Evolutionary conservation across 1,284 basidiomycete genomes (phyloP), one percentile per base, ranked within the genome.

Genomic region (Cerrena zonata): DNA sequence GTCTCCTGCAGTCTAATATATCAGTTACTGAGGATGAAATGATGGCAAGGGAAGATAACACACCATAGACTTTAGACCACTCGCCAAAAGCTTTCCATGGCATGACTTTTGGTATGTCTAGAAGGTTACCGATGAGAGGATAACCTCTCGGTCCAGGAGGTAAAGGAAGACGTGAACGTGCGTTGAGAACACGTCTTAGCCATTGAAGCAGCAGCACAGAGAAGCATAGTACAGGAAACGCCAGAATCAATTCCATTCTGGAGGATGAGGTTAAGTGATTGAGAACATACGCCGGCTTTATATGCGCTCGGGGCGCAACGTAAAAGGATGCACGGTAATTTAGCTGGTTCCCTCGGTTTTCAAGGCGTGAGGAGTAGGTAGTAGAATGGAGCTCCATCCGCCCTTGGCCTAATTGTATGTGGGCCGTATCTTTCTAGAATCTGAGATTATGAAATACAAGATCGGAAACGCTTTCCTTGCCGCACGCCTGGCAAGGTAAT

Each of bases 141-240:
- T 47, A 45, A 10, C 50, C 53, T 42, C 50, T 50, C 2, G 55
- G 55, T 10, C 55, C 55, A 23, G 53, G 55, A 10, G 55, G 55
- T 11, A 53, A 45, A 15, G 39, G 39, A 5, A 40, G 18, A 22
- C 7, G 10, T 18, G 5, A 10, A 5, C 39, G 39, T 10, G 21
- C 10, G 15, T 7, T 5, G 5, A 7, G 7, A 15, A 18, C 5
- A n/a, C 34, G 34, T n/a, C 10, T 10, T 19, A 40, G 19, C 39
- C 39, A 44, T 34, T 15, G 30, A 7, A 34, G 30, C 7, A 34
- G 30, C 7, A 34, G 30, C 7, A 34, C 15, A 34, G 30, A 34
- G 30, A 34, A n/a, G n/a, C n/a, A n/a, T n/a, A n/a, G 30, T 7
- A 15, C 30, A 15, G 7, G 15, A 34, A 34, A 7, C 7, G 30